These are phyloP conservation scores for Podospora pseudocomata DNA, from an alignment of 495 filamentous ascomycete species.

Conservation along the genomic window DNA sequence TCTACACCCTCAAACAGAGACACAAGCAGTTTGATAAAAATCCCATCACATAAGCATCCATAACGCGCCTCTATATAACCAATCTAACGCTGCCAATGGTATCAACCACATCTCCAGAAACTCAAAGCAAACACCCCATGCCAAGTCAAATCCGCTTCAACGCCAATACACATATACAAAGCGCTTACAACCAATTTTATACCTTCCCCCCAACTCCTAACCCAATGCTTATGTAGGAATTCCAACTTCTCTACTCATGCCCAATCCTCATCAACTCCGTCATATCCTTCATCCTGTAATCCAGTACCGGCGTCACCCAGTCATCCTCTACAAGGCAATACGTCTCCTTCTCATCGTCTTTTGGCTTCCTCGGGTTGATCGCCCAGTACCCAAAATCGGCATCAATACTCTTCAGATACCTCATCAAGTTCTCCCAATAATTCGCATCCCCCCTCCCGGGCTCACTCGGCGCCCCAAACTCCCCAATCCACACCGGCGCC, in stretches of 20 bases:
- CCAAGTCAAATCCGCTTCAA: background rate
- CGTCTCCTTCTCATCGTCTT: conserved; percentile 47
- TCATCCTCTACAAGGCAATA: conserved; percentile 56
- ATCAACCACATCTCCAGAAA: background rate
- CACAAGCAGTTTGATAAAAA: background rate
- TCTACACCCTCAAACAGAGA: background rate
- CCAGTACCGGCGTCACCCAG: conserved; percentile 54
- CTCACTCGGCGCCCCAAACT: conserved; percentile 52
- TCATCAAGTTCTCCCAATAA: conserved; percentile 57
- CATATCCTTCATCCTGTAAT: conserved; percentile 57
- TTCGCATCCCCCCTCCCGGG: conserved; percentile 51
- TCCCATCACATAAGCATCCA: background rate
- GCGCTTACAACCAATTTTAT: background rate
- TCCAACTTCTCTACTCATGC: conserved; percentile 1
- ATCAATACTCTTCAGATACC: conserved; percentile 50
- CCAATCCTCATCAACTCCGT: conserved; percentile 41
- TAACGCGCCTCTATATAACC: background rate
- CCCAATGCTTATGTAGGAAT: background rate
- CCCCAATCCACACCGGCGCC: conserved; percentile 60
- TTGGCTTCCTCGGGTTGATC: conserved; percentile 57
- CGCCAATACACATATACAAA: background rate
- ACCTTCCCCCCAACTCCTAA: background rate
- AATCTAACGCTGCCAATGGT: background rate
- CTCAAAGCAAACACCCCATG: background rate
- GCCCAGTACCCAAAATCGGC: conserved; percentile 64